These are phyloP conservation scores for Bremia lactucae DNA, from an alignment of 352 stramenopile species.

Conservation along the genomic window DNA sequence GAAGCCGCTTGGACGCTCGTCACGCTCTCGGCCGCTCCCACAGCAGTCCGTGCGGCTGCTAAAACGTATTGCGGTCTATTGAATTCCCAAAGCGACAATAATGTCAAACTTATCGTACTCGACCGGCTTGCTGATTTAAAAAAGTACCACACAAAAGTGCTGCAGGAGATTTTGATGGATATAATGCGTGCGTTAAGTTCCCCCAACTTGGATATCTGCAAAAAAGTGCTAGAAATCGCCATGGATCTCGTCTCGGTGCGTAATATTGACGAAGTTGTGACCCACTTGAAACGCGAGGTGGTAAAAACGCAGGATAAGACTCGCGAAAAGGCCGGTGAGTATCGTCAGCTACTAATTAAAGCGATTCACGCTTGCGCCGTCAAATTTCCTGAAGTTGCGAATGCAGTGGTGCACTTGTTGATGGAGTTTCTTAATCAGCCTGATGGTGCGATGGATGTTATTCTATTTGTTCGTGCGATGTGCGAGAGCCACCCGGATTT, in stretches of 20 bases:
- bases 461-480: conserved; percentile 98
- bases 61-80: conserved; percentile 96
- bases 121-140: conserved; percentile 96
- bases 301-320: conserved; percentile 85
- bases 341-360: conserved; percentile 96
- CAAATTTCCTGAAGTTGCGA: conserved; percentile 95
- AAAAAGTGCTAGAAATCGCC: conserved; percentile 97
- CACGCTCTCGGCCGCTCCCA: conserved; percentile 95
- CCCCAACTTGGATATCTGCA: conserved; percentile 97
- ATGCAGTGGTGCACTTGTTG: conserved; percentile 96
- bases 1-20: conserved; percentile 99
- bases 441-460: conserved; percentile 96
- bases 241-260: conserved; percentile 95
- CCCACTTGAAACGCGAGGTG: conserved; percentile 84
- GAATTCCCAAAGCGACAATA: conserved; percentile 99
- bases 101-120: conserved; percentile 99
- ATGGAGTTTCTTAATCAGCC: conserved; percentile 96
- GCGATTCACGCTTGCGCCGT: conserved; percentile 97
- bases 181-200: conserved; percentile 95
- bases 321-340: conserved; percentile 93
- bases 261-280: conserved; percentile 97
- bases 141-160: conserved; percentile 93
- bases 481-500: conserved; percentile 93
- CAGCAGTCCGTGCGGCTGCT: conserved; percentile 92
- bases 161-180: conserved; percentile 99